Percentiles rank a stretch among this genome's conserved stretches.
These are phyloP conservation scores for Exsudoporus floridanus DNA, from an alignment of 1,284 basidiomycete species.

Conservation along the genomic window DNA sequence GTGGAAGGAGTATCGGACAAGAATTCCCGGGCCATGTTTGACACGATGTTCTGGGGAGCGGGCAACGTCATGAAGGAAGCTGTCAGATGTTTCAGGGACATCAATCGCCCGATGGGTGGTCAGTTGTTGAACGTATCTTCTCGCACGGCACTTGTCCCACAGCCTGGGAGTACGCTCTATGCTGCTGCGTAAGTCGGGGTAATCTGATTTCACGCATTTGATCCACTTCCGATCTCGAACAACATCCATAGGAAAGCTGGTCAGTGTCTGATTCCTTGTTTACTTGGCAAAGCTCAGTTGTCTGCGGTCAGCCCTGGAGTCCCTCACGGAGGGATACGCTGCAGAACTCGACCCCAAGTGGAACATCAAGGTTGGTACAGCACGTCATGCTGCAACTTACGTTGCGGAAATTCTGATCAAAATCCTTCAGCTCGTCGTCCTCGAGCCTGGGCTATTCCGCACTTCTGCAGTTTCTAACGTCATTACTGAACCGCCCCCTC, in stretches of 20 bases:
- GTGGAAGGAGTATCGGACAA: conserved; percentile 32
- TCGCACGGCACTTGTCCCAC: conserved; percentile 27
- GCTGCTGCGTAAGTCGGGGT: conserved; percentile 25
- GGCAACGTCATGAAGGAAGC: conserved; percentile 32
- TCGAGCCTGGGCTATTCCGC: conserved; percentile 29
- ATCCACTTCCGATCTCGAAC: background rate
- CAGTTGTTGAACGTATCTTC: conserved; percentile 29
- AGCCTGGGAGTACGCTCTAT: conserved; percentile 20
- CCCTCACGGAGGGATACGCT: conserved; percentile 29
- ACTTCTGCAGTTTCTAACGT: conserved; percentile 17
- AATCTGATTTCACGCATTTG: background rate
- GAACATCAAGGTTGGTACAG: conserved; percentile 27
- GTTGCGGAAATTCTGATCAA: conserved; percentile 6
- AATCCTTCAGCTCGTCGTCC: conserved; percentile 21
- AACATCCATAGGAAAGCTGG: conserved; percentile 24
- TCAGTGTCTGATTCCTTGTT: background rate
- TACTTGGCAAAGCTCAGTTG: background rate
- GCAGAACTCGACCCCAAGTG: conserved; percentile 28
- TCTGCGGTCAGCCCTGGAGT: conserved; percentile 22
- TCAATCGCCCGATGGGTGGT: conserved; percentile 28
- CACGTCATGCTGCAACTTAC: background rate
- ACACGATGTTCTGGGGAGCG: conserved; percentile 37
- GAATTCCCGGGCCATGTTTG: conserved; percentile 30
- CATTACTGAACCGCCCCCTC: conserved; percentile 13
- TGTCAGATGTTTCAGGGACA: conserved; percentile 28